These are phyloP conservation scores for Penicillium arizonense DNA, from an alignment of 495 filamentous ascomycete genomes.

Conservation along the genomic window DNA sequence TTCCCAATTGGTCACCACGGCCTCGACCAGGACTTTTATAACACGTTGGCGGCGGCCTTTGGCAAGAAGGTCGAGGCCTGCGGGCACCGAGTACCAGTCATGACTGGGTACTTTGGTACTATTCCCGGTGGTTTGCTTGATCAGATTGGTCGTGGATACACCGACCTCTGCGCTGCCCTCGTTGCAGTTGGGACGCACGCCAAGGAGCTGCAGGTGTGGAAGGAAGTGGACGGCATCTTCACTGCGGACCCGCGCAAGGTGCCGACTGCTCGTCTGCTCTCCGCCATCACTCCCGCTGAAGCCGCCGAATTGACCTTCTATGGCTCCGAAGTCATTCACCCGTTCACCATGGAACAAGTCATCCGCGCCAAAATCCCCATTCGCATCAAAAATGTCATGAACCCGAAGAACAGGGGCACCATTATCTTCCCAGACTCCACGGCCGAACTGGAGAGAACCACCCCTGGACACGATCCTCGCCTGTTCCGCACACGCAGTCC, in stretches of 20 bases:
- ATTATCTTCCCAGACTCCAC: constrained; percentile 65
- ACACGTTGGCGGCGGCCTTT: constrained; percentile 60
- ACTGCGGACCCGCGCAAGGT: constrained; percentile 87
- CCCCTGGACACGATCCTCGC: constrained; percentile 44
- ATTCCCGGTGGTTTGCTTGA: constrained; percentile 77
- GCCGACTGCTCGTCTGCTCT: constrained; percentile 73
- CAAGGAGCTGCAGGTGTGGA: constrained; percentile 86
- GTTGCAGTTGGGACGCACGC: constrained; percentile 75
- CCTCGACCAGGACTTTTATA: constrained; percentile 80
- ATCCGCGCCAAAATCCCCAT: constrained; percentile 90
- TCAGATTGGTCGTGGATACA: constrained; percentile 82
- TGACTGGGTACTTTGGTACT: constrained; percentile 88
- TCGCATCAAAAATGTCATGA: constrained; percentile 98
- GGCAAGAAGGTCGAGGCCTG: constrained; percentile 67
- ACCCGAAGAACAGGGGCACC: constrained; percentile 82
- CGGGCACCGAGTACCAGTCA: constrained; percentile 67
- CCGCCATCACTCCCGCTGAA: constrained; percentile 79
- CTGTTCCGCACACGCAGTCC: constrained; percentile 49
- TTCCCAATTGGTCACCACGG: constrained; percentile 54
- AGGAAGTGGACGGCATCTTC: constrained; percentile 91
- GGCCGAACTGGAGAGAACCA: constrained; percentile 45
- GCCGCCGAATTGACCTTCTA: constrained; percentile 92
- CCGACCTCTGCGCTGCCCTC: constrained; percentile 83
- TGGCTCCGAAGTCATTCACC: constrained; percentile 94
- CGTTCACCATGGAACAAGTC: constrained; percentile 97